Conservation (phyloP, 2,329 filamentous ascomycete genomes). For the Alternaria incomplexa region DNA sequence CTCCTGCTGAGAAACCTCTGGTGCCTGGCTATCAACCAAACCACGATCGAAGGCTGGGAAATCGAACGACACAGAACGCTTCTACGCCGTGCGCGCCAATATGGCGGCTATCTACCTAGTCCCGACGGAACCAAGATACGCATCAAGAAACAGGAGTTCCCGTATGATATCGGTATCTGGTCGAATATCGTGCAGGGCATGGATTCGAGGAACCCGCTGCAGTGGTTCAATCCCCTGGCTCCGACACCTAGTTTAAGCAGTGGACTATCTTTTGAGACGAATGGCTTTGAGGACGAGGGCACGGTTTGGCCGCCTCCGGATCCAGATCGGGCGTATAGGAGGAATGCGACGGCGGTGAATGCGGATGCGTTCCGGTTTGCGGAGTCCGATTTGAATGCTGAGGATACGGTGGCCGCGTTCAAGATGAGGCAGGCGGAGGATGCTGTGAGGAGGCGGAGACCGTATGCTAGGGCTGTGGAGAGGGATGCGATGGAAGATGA, state of each 20-base stretch:
- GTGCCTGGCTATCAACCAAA: slow-evolving; percentile 71
- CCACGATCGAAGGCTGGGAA: slow-evolving; percentile 82
- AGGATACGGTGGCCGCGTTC: slow-evolving; percentile 60
- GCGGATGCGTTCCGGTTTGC: slow-evolving; percentile 48
- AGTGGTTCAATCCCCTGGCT: slow-evolving; percentile 74
- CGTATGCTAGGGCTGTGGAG: slow-evolving; percentile 53
- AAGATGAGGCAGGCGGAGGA: slow-evolving; percentile 61
- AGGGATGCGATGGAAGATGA: slow-evolving; percentile 9
- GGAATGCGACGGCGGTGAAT: slow-evolving; percentile 13
- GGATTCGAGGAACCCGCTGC: slow-evolving; percentile 66
- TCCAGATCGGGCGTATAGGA: slow-evolving; percentile 51
- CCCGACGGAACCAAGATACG: slow-evolving; percentile 61
- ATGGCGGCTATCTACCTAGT: slow-evolving; percentile 63
- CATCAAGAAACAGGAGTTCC: slow-evolving; percentile 74
- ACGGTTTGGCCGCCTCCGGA: slow-evolving; percentile 58
- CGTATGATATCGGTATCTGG: slow-evolving; percentile 80
- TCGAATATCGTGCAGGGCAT: slow-evolving; percentile 77
- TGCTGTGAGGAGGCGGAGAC: slow-evolving; percentile 48
- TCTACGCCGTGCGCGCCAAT: slow-evolving; percentile 52
- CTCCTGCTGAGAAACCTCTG: slow-evolving; percentile 66
- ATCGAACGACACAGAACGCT: slow-evolving; percentile 57
- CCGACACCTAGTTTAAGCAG: slow-evolving; percentile 55
- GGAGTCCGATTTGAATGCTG: slow-evolving; percentile 43
- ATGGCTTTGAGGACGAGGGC: slow-evolving; percentile 69
- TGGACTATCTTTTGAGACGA: slow-evolving; percentile 71